phyloP scores from a whole-genome alignment of 805 yeast genomes.

The Lipomyces yamadae region DNA sequence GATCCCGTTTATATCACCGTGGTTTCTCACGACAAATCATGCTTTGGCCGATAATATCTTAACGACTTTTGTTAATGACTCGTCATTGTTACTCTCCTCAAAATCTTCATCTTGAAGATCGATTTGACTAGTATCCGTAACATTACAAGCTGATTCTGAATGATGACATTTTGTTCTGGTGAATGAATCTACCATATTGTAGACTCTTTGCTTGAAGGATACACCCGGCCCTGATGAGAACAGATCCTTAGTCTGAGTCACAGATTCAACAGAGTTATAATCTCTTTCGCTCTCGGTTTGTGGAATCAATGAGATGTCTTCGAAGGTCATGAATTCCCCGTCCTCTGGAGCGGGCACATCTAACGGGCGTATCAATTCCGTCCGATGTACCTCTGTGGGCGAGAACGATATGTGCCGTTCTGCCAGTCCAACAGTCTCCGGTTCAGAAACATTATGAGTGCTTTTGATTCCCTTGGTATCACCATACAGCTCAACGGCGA shows the following conservation, averaged over 20 bases:
- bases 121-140: background rate
- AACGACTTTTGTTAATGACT: background rate
- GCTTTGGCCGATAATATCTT: background rate
- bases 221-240: background rate
- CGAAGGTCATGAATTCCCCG: background rate
- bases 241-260: background rate
- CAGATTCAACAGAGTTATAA: background rate
- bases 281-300: background rate
- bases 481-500: background rate
- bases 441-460: background rate
- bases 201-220: background rate
- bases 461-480: background rate
- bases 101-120: background rate
- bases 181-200: background rate
- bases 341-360: background rate
- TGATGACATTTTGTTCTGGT: background rate
- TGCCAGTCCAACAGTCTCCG: background rate
- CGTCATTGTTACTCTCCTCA: background rate
- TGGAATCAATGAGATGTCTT: background rate
- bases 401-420: background rate
- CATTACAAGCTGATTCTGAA: background rate
- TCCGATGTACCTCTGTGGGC: background rate
- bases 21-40: background rate
- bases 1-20: background rate
- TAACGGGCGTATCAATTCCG: background rate